These are phyloP conservation scores for Thymus quinquecostatus DNA, from an alignment of 257 asterid genomes.

Conservation along the genomic window DNA sequence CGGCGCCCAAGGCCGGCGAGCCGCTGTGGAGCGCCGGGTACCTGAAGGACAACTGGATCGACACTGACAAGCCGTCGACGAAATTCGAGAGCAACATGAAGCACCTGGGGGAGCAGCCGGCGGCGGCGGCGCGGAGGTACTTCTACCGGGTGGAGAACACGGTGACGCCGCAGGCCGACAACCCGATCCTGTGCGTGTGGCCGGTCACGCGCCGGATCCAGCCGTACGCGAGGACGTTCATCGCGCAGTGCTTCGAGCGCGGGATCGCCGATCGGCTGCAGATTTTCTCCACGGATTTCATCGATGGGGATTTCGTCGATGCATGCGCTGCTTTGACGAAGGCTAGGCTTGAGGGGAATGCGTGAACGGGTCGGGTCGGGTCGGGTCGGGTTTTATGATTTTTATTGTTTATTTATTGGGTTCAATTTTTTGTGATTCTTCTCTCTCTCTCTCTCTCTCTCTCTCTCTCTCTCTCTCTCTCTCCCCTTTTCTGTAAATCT, in stretches of 20 bases:
- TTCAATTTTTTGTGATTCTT: not conserved
- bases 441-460: too few species aligned
- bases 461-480: too few species aligned
- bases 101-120: constrained; percentile 60
- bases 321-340: constrained; percentile 73
- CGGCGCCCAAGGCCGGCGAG: constrained; percentile 58
- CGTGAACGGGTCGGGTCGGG: constrained; percentile 2
- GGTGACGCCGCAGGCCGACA: constrained; percentile 90
- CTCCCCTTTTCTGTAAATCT: not conserved
- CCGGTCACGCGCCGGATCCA: constrained; percentile 80
- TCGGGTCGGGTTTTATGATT: not conserved
- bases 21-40: constrained; percentile 70
- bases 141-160: constrained; percentile 95
- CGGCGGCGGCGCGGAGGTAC: constrained; percentile 53
- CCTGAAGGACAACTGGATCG: constrained; percentile 79
- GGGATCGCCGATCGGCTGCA: constrained; percentile 65
- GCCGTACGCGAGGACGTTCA: constrained; percentile 71
- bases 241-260: constrained; percentile 48
- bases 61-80: constrained; percentile 82
- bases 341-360: constrained; percentile 70
- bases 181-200: constrained; percentile 76
- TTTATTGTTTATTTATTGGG: not conserved
- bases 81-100: constrained; percentile 85
- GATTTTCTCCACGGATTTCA: constrained; percentile 80
- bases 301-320: constrained; percentile 85